A percentile compares a stretch with the other conserved stretches of the same genome.
phyloP scores from a whole-genome alignment of 768 basidiomycete genomes.

The Mycena rebaudengoi region DNA sequence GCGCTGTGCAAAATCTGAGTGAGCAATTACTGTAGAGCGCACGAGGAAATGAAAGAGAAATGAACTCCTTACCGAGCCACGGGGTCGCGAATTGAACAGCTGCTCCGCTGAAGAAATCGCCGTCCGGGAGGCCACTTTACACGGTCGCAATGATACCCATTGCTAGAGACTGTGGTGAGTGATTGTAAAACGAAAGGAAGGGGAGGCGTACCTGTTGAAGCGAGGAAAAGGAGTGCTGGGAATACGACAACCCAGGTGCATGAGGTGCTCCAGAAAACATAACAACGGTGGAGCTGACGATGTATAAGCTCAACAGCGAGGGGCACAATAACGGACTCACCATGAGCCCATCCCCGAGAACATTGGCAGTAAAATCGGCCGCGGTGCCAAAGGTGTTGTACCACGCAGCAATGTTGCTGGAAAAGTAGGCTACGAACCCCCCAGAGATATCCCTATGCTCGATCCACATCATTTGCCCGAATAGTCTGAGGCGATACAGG shows the following conservation, averaged over 20 bases:
- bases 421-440: slow-evolving; percentile 43
- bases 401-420: slow-evolving; percentile 36
- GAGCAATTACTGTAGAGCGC: no score
- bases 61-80: slow-evolving; percentile 15
- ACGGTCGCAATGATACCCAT: slow-evolving; percentile 37
- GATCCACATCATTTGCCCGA: slow-evolving; percentile 44
- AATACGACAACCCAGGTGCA: slow-evolving; percentile 9
- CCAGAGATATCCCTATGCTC: slow-evolving; percentile 34
- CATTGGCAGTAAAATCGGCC: slow-evolving; percentile 35
- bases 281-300: slow-evolving; percentile 41
- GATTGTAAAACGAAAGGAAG: neutral
- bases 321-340: neutral
- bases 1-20: no score
- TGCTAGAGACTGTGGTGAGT: slow-evolving; percentile 20
- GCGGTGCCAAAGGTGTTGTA: slow-evolving; percentile 40
- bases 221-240: slow-evolving; percentile 25
- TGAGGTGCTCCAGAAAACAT: slow-evolving; percentile 35
- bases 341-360: slow-evolving; percentile 47
- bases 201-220: slow-evolving; percentile 15
- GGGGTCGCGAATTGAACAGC: slow-evolving; percentile 35
- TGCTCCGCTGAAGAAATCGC: slow-evolving; percentile 34
- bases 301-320: neutral
- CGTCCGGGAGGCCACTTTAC: slow-evolving; percentile 35
- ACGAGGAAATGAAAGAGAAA: no score
- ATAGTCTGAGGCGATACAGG: neutral